These are phyloP conservation scores for Fulvia fulva DNA, from an alignment of 2,329 filamentous ascomycete genomes.

Conservation along the genomic window DNA sequence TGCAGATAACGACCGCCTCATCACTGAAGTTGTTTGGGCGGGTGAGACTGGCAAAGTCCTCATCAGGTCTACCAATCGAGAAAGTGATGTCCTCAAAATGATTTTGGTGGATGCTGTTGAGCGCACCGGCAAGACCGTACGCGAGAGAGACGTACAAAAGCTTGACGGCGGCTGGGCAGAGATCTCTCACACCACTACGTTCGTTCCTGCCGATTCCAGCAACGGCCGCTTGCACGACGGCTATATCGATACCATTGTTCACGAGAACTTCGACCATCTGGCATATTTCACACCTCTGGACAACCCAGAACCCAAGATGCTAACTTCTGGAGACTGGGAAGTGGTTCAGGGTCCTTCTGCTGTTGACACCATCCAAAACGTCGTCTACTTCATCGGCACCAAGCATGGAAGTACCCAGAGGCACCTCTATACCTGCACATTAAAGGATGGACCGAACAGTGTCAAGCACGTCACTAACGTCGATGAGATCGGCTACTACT, in stretches of 20 bases:
- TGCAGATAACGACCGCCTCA: slow-evolving; percentile 74
- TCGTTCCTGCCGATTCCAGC: slow-evolving; percentile 74
- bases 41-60: slow-evolving; percentile 69
- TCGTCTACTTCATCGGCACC: slow-evolving; percentile 87
- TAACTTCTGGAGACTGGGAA: slow-evolving; percentile 90
- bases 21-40: slow-evolving; percentile 91
- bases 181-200: slow-evolving; percentile 79
- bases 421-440: slow-evolving; percentile 83
- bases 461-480: slow-evolving; percentile 71
- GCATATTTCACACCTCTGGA: slow-evolving; percentile 91
- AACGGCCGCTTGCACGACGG: slow-evolving; percentile 72
- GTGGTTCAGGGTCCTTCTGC: slow-evolving; percentile 80
- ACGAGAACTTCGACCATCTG: slow-evolving; percentile 83
- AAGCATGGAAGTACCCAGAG: slow-evolving; percentile 85
- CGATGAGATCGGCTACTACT: slow-evolving; percentile 71
- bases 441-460: slow-evolving; percentile 64
- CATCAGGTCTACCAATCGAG: slow-evolving; percentile 87
- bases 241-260: slow-evolving; percentile 86
- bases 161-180: slow-evolving; percentile 98
- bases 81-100: slow-evolving; percentile 86
- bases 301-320: slow-evolving; percentile 72
- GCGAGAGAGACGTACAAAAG: slow-evolving; percentile 71
- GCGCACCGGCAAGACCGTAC: slow-evolving; percentile 72
- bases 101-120: slow-evolving; percentile 74
- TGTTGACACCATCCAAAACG: slow-evolving; percentile 76